Conservation (phyloP, 2,329 filamentous ascomycete species). For the Monosporascus sp. region DNA sequence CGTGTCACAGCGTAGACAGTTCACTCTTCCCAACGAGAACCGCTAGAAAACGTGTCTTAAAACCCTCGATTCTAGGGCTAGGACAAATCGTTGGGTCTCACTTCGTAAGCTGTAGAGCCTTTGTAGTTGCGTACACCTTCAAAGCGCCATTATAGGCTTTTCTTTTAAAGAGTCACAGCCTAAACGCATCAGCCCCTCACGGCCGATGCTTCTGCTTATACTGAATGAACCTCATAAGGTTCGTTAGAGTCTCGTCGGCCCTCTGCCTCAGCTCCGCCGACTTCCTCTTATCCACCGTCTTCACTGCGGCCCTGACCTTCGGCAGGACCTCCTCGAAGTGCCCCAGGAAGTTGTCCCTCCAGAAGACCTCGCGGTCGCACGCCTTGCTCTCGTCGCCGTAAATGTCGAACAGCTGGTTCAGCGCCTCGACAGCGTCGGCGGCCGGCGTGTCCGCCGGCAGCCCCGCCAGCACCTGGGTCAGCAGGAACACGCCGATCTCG, state of each 20-base stretch:
- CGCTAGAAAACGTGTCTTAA: neutral
- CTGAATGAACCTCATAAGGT: slow-evolving; percentile 56
- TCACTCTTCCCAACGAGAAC: too few relatives aligned
- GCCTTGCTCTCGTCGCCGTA: slow-evolving; percentile 57
- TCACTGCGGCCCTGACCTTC: slow-evolving; percentile 52
- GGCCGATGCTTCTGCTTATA: slow-evolving; percentile 60
- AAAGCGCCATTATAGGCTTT: neutral
- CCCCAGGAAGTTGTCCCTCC: slow-evolving; percentile 54
- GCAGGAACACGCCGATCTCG: slow-evolving; percentile 59
- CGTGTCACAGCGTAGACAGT: too few relatives aligned
- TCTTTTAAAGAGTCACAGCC: too few relatives aligned
- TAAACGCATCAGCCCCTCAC: slow-evolving; percentile 3
- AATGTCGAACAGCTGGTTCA: slow-evolving; percentile 64
- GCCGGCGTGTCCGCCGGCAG: slow-evolving; percentile 45
- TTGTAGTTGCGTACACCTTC: slow-evolving; percentile 6
- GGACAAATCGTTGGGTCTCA: too few relatives aligned
- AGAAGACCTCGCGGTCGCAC: slow-evolving; percentile 61
- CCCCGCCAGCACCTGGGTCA: slow-evolving; percentile 45
- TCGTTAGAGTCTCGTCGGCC: slow-evolving; percentile 57
- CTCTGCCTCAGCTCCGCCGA: slow-evolving; percentile 51
- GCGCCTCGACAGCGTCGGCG: slow-evolving; percentile 57
- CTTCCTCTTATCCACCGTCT: slow-evolving; percentile 57
- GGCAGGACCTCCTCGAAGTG: slow-evolving; percentile 52
- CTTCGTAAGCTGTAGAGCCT: neutral
- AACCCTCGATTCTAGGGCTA: neutral